A percentile compares a stretch with the other conserved stretches of the same genome.
Conservation (phyloP, 768 basidiomycete genomes). For the Amanita fuliginea region DNA sequence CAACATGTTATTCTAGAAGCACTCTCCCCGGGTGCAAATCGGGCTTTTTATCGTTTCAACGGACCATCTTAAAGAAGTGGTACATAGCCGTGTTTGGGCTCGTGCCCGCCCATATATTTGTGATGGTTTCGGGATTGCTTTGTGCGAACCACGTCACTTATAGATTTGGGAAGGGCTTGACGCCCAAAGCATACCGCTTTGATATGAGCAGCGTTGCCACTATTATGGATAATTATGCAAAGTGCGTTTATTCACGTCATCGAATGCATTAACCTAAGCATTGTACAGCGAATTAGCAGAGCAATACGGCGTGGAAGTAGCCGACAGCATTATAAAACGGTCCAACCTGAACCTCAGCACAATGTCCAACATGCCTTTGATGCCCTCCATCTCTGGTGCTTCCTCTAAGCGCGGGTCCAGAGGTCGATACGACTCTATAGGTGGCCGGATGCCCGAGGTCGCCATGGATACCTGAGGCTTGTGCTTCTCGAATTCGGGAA, state of each 20-base stretch:
- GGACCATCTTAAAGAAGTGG: constrained; percentile 45
- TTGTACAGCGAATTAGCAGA: constrained; percentile 49
- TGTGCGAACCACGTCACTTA: constrained; percentile 81
- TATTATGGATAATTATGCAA: constrained; percentile 78
- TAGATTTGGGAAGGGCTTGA: constrained; percentile 82
- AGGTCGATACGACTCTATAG: not conserved
- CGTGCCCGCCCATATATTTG: constrained; percentile 53
- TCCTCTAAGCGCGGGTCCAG: not conserved
- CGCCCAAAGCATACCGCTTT: constrained; percentile 73
- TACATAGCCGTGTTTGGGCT: constrained; percentile 52
- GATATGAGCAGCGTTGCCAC: constrained; percentile 62
- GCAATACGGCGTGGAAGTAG: constrained; percentile 52
- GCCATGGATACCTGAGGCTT: not conserved
- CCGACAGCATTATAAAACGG: constrained; percentile 38
- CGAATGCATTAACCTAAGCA: not conserved
- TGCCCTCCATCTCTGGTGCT: not conserved
- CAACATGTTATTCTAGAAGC: constrained; percentile 64
- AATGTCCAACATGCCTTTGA: constrained; percentile 12
- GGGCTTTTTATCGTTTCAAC: constrained; percentile 47
- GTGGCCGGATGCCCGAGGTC: not conserved
- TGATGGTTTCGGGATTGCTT: constrained; percentile 54
- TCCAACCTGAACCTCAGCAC: constrained; percentile 25
- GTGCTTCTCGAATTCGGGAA: too few species aligned
- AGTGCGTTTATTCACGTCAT: constrained; percentile 27
- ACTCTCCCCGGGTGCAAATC: constrained; percentile 67